Conservation (phyloP, 2,329 filamentous ascomycete genomes). For the Penicillium brevicompactum region DNA sequence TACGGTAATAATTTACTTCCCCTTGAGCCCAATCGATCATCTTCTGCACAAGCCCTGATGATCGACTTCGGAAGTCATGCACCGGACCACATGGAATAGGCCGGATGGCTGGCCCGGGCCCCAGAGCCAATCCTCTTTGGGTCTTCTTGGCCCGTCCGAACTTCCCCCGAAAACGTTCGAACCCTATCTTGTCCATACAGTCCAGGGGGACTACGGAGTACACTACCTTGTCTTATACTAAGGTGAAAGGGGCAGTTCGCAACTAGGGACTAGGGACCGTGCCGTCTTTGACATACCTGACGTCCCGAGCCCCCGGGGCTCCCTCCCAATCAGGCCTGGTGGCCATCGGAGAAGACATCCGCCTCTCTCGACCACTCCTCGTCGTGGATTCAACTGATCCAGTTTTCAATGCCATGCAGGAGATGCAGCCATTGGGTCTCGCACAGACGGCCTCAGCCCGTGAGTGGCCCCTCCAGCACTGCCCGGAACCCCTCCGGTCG, state of each 20-base stretch:
- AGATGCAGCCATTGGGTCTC: background rate
- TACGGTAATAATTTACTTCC: no score
- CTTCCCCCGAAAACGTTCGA: slow-evolving; percentile 5
- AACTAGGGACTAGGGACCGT: background rate
- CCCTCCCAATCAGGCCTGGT: background rate
- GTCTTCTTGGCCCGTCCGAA: background rate
- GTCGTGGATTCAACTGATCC: background rate
- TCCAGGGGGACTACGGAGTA: background rate
- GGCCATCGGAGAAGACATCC: slow-evolving; percentile 11
- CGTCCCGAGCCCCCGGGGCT: background rate
- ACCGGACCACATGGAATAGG: slow-evolving; percentile 30
- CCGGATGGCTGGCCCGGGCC: slow-evolving; percentile 23
- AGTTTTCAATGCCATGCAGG: slow-evolving; percentile 2
- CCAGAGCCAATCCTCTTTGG: slow-evolving; percentile 9
- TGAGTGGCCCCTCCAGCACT: slow-evolving; percentile 9
- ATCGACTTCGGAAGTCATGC: slow-evolving; percentile 29
- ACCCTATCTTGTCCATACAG: background rate
- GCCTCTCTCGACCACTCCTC: background rate
- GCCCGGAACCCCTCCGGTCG: slow-evolving; percentile 4
- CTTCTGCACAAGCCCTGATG: slow-evolving; percentile 22
- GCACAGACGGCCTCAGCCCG: slow-evolving; percentile 8
- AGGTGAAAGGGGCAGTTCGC: background rate
- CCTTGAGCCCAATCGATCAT: background rate
- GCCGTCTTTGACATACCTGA: background rate
- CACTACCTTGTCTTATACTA: background rate